Percentiles rank a stretch among this genome's conserved stretches.
Evolutionary conservation across 345 rosid species (phyloP).

Genomic region (Arabis hirsuta): DNA sequence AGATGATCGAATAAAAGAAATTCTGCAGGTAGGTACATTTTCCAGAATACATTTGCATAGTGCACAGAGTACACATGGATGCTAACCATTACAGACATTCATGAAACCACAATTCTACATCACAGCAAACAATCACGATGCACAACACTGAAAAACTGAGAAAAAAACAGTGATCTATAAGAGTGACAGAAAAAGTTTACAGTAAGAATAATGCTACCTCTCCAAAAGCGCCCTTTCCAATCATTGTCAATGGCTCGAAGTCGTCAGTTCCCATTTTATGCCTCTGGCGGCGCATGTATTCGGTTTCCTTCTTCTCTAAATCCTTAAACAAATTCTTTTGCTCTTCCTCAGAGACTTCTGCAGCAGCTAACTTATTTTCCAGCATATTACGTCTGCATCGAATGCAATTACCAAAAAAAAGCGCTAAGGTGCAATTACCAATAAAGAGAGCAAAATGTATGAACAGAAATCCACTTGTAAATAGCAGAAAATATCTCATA

Average conservation of each 20-base stretch:
- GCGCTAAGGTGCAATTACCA: background rate
- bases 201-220: too few relatives aligned
- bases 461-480: too few relatives aligned
- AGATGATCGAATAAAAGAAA: conserved; percentile 1
- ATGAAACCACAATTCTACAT: conserved; percentile 8
- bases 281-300: conserved; percentile 95
- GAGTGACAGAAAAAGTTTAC: too few relatives aligned
- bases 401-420: conserved; percentile 29
- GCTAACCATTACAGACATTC: background rate
- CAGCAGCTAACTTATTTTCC: conserved; percentile 97
- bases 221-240: conserved; percentile 99
- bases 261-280: conserved; percentile 99
- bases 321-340: conserved; percentile 79
- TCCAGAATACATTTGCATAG: background rate
- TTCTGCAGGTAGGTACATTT: background rate
- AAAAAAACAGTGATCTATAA: conserved; percentile 6
- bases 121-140: conserved; percentile 3
- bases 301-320: conserved; percentile 95
- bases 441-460: too few relatives aligned
- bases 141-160: background rate
- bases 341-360: conserved; percentile 96
- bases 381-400: conserved; percentile 76
- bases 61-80: background rate
- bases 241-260: conserved; percentile 98
- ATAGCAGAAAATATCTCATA: too few relatives aligned